Evolutionary conservation across 2,329 filamentous ascomycete genomes (phyloP).

Genomic region (Cercospora brassicicola): DNA sequence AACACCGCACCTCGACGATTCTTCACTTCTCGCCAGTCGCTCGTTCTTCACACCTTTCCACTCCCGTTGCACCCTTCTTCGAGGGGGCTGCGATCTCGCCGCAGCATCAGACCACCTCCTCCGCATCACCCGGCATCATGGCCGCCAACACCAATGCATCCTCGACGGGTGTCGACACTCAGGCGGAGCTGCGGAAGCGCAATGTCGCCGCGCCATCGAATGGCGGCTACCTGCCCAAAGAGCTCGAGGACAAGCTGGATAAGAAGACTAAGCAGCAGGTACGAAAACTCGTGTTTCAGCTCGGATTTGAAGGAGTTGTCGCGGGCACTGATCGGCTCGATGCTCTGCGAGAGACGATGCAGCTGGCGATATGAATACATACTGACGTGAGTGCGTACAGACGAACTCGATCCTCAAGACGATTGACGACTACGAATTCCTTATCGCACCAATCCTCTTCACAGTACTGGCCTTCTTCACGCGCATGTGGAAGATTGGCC

Average conservation of each 20-base stretch:
- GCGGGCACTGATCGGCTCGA: too few species aligned
- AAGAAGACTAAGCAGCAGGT: constrained; percentile 54
- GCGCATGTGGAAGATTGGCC: constrained; percentile 66
- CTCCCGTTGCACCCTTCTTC: neutral
- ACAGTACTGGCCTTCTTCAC: constrained; percentile 65
- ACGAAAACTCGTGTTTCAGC: constrained; percentile 1
- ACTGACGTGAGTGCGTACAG: constrained; percentile 15
- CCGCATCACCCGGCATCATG: constrained; percentile 29
- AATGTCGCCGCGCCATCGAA: constrained; percentile 43
- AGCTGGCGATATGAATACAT: too few species aligned
- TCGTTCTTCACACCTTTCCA: neutral
- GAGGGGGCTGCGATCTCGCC: constrained; percentile 2
- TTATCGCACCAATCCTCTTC: constrained; percentile 64
- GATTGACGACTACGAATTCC: constrained; percentile 63
- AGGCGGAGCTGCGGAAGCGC: constrained; percentile 50
- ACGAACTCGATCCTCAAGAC: constrained; percentile 60
- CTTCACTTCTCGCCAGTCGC: neutral
- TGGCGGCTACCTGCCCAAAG: constrained; percentile 36
- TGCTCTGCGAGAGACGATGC: too few species aligned
- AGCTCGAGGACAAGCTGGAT: constrained; percentile 34
- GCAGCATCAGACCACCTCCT: constrained; percentile 8
- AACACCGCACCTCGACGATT: neutral
- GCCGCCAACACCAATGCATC: constrained; percentile 27
- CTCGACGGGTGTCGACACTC: constrained; percentile 45
- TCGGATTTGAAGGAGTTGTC: neutral